A percentile compares a stretch with the other conserved stretches of the same genome.
Conservation (phyloP, 768 basidiomycete species). For the Termitomyces sp. region DNA sequence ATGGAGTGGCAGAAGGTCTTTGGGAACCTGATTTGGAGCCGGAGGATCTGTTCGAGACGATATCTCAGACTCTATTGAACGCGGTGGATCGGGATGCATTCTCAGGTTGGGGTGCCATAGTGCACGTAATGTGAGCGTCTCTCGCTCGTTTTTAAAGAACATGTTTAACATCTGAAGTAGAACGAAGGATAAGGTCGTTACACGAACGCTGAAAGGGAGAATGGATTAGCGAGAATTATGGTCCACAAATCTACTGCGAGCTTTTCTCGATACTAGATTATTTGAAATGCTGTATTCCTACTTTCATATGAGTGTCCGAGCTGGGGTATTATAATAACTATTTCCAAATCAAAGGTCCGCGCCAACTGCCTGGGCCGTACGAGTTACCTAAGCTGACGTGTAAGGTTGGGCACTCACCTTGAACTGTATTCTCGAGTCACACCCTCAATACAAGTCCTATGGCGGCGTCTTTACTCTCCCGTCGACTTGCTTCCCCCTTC, state of each 20-base stretch:
- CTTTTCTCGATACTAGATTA: neutral
- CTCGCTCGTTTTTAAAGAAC: slow-evolving; percentile 2
- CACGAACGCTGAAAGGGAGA: slow-evolving; percentile 82
- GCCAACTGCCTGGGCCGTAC: too few relatives aligned
- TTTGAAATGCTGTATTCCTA: slow-evolving; percentile 3
- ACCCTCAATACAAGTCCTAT: slow-evolving; percentile 11
- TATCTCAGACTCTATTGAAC: slow-evolving; percentile 92
- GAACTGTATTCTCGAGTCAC: neutral
- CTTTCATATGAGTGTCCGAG: neutral
- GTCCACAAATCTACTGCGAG: neutral
- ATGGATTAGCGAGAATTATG: slow-evolving; percentile 63
- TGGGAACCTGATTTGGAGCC: slow-evolving; percentile 98
- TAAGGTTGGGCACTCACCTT: neutral
- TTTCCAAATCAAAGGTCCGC: too few relatives aligned
- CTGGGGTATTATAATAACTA: neutral
- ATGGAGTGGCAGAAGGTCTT: slow-evolving; percentile 94
- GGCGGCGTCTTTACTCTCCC: slow-evolving; percentile 28
- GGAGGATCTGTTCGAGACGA: slow-evolving; percentile 97
- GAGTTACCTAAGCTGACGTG: slow-evolving; percentile 6
- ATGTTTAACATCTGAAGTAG: slow-evolving; percentile 25
- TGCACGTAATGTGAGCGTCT: slow-evolving; percentile 84
- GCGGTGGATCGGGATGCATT: slow-evolving; percentile 94
- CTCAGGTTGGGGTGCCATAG: slow-evolving; percentile 95
- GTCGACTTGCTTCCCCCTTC: slow-evolving; percentile 21
- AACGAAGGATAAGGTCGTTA: slow-evolving; percentile 71